Evolutionary conservation across 2,329 filamentous ascomycete genomes (phyloP).

Genomic region (Hypocreales sp.): DNA sequence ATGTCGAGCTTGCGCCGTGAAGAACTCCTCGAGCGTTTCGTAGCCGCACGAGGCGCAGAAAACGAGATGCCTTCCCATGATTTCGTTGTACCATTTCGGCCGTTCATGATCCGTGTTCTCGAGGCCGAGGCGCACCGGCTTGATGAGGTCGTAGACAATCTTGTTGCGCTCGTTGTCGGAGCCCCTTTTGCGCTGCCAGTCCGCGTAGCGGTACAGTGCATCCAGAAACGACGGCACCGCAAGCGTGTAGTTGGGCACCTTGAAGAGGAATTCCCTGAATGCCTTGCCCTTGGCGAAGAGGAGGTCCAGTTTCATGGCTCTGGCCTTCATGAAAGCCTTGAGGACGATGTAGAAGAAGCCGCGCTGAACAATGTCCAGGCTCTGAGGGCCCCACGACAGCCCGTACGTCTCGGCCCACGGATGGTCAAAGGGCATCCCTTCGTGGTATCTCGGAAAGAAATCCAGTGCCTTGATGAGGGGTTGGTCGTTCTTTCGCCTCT

Average conservation of each 20-base stretch:
- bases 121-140: constrained; percentile 13
- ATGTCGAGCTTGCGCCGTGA: constrained; percentile 1
- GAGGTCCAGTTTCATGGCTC: constrained; percentile 11
- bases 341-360: constrained; percentile 18
- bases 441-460: constrained; percentile 17
- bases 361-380: constrained; percentile 13
- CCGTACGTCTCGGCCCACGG: constrained; percentile 10
- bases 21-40: constrained; percentile 16
- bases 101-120: constrained; percentile 8
- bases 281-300: constrained; percentile 15
- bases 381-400: constrained; percentile 10
- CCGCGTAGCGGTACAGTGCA: constrained; percentile 14
- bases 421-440: constrained; percentile 9
- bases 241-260: constrained; percentile 13
- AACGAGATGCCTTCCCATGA: constrained; percentile 9
- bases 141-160: constrained; percentile 16
- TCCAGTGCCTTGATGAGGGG: constrained; percentile 13
- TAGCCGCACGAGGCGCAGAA: constrained; percentile 21
- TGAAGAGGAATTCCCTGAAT: constrained; percentile 13
- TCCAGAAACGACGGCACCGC: constrained; percentile 16
- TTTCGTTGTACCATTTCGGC: constrained; percentile 8
- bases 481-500: constrained; percentile 4
- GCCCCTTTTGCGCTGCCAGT: constrained; percentile 4
- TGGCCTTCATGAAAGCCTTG: constrained; percentile 18
- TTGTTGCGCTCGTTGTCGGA: constrained; percentile 4